phyloP scores from a whole-genome alignment of 2,329 filamentous ascomycete species.

The Aureobasidium sp. region DNA sequence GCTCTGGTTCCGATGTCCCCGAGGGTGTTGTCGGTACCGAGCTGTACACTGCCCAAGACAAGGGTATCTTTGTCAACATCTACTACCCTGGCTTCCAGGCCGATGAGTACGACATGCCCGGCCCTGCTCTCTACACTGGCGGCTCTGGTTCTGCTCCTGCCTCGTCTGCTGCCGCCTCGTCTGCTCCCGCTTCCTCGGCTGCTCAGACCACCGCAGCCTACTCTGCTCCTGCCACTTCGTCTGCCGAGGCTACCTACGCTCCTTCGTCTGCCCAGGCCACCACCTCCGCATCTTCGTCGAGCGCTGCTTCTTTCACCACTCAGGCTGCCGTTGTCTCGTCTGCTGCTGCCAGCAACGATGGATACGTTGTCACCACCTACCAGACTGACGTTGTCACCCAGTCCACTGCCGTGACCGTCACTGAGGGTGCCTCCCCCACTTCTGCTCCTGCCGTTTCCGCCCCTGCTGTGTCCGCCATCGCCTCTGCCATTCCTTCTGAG shows the following conservation, averaged over 20 bases:
- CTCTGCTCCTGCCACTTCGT: constrained; percentile 14
- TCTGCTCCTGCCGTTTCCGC: neutral
- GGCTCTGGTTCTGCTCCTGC: constrained; percentile 4
- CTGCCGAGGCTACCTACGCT: constrained; percentile 16
- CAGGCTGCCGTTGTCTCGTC: constrained; percentile 3
- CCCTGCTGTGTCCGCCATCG: neutral
- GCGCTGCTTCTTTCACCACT: neutral
- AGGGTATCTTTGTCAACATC: constrained; percentile 52
- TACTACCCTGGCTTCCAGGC: constrained; percentile 37
- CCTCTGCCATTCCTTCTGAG: neutral
- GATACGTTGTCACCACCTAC: neutral
- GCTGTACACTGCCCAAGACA: constrained; percentile 49
- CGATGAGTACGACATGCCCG: constrained; percentile 40
- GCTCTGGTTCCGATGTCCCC: constrained; percentile 41
- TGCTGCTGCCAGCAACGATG: neutral
- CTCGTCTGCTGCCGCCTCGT: neutral
- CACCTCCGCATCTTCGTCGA: constrained; percentile 21
- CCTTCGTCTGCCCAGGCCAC: constrained; percentile 12
- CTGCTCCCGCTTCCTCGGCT: neutral
- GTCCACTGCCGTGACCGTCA: constrained; percentile 12
- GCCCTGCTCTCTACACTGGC: constrained; percentile 31
- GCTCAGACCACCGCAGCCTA: neutral
- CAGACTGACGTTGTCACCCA: constrained; percentile 1
- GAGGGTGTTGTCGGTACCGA: constrained; percentile 42
- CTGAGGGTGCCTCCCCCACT: constrained; percentile 17